Evolutionary conservation across 2,329 filamentous ascomycete genomes (phyloP).

Genomic region (Ampelomyces quisqualis): DNA sequence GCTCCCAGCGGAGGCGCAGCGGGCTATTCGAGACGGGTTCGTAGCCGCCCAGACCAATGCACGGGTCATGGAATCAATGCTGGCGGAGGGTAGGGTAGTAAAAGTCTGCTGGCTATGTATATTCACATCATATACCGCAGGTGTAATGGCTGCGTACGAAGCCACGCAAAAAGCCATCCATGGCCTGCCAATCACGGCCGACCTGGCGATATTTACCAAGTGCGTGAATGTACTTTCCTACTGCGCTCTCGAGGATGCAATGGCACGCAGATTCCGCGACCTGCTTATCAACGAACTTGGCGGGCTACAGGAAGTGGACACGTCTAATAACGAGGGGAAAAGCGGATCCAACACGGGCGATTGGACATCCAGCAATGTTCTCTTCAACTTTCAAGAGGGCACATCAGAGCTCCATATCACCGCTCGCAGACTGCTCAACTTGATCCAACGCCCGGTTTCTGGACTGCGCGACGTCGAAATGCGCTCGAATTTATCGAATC

Average conservation of each 20-base stretch:
- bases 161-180: constrained; percentile 15
- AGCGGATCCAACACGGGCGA: too few species aligned
- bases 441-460: constrained; percentile 16
- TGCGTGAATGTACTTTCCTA: constrained; percentile 8
- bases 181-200: constrained; percentile 1
- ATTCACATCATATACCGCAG: constrained; percentile 18
- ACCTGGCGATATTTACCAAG: constrained; percentile 10
- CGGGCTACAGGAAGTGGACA: neutral
- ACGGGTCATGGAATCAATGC: constrained; percentile 15
- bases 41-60: constrained; percentile 18
- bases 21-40: constrained; percentile 17
- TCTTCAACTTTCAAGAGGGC: constrained; percentile 12
- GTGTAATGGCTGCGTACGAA: constrained; percentile 18
- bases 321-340: too few species aligned
- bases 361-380: too few species aligned
- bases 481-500: constrained; percentile 6
- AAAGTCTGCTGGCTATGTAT: constrained; percentile 28
- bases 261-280: constrained; percentile 5
- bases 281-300: constrained; percentile 8
- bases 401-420: constrained; percentile 11
- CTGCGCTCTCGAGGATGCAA: constrained; percentile 10
- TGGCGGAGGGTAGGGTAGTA: constrained; percentile 13
- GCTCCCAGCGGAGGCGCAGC: constrained; percentile 6
- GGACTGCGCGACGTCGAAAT: constrained; percentile 2
- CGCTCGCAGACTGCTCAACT: constrained; percentile 12